Evolutionary conservation across 1,284 basidiomycete species (phyloP).

Genomic region (Leccinum subrobustum): DNA sequence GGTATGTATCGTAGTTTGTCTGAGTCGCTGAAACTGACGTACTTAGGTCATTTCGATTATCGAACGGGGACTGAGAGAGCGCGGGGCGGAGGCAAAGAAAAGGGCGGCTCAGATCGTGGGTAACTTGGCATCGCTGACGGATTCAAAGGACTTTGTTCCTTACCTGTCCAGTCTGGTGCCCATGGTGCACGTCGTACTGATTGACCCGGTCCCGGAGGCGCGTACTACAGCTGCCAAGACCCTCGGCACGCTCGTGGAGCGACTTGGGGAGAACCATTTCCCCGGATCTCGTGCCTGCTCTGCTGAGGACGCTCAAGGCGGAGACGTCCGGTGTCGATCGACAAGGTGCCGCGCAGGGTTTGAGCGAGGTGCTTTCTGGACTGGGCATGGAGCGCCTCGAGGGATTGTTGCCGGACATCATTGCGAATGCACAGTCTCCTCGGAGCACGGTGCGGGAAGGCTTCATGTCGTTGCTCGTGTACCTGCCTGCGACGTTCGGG

Average conservation of each 20-base stretch:
- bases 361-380: constrained; percentile 94
- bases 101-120: constrained; percentile 98
- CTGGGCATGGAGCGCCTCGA: constrained; percentile 98
- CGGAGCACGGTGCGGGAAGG: constrained; percentile 94
- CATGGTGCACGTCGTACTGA: constrained; percentile 88
- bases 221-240: constrained; percentile 97
- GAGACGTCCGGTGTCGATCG: constrained; percentile 96
- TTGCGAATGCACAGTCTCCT: constrained; percentile 88
- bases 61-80: constrained; percentile 89
- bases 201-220: constrained; percentile 96
- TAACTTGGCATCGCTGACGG: constrained; percentile 92
- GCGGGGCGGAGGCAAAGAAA: constrained; percentile 92
- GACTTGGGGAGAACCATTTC: constrained; percentile 94
- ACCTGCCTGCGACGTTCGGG: constrained; percentile 95
- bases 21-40: not conserved
- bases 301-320: constrained; percentile 88
- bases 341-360: constrained; percentile 97
- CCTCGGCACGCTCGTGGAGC: constrained; percentile 95
- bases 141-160: constrained; percentile 96
- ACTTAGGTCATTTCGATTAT: constrained; percentile 90
- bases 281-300: constrained; percentile 89
- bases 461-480: constrained; percentile 97
- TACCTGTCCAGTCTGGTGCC: constrained; percentile 90
- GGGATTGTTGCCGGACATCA: constrained; percentile 91
- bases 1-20: constrained; percentile 43